Percentiles rank a stretch among this genome's conserved stretches.
phyloP scores from a whole-genome alignment of 2,329 filamentous ascomycete genomes.

The Aspergillus brasiliensis region DNA sequence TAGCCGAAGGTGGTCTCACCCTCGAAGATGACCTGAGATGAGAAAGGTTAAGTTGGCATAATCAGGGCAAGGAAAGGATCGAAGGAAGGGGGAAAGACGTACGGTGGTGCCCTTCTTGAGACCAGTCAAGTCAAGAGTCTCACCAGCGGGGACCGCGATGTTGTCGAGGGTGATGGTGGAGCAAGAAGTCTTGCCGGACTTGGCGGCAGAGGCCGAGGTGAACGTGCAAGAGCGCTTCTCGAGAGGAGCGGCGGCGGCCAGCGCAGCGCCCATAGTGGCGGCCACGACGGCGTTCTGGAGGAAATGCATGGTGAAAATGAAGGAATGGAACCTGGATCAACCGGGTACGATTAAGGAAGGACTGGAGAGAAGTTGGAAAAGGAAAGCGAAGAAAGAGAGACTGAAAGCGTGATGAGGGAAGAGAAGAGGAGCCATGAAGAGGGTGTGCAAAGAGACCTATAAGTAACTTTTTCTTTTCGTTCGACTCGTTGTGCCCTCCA shows the following conservation, averaged over 20 bases:
- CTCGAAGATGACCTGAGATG: constrained; percentile 58
- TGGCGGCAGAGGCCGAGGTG: constrained; percentile 31
- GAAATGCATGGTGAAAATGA: constrained; percentile 17
- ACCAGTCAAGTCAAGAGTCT: constrained; percentile 40
- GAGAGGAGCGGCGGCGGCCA: constrained; percentile 16
- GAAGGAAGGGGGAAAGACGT: not conserved
- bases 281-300: constrained; percentile 14
- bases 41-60: not conserved
- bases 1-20: constrained; percentile 70
- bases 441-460: not conserved
- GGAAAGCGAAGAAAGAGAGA: not conserved
- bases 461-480: not conserved
- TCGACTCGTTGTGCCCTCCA: not conserved
- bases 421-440: not conserved
- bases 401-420: not conserved
- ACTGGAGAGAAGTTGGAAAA: not conserved
- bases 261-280: constrained; percentile 17
- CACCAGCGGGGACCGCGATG: constrained; percentile 39
- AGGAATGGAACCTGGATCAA: constrained; percentile 16
- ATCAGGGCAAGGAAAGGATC: too few relatives aligned
- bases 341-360: constrained; percentile 12
- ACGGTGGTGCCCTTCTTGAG: constrained; percentile 38
- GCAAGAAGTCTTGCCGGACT: constrained; percentile 34
- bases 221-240: constrained; percentile 31
- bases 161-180: constrained; percentile 41